Conservation (phyloP, 1,139 yeast genomes). For the Candida freyschussii region DNA sequence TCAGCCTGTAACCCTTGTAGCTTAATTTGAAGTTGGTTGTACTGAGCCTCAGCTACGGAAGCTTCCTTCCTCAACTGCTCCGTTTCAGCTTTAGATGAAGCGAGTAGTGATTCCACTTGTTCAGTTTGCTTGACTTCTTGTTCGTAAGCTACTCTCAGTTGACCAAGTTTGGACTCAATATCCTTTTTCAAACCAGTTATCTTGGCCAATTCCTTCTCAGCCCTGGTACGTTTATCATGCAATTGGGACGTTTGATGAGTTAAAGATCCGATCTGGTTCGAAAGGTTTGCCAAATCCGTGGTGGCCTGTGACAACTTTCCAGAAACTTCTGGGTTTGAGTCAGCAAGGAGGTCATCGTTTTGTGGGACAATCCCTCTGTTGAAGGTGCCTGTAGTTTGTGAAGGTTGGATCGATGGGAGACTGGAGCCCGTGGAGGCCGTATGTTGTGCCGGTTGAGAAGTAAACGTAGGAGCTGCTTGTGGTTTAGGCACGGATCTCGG, state of each 20-base stretch:
- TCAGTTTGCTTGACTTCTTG: slow-evolving; percentile 72
- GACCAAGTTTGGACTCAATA: slow-evolving; percentile 63
- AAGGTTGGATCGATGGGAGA: background rate
- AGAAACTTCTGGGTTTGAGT: slow-evolving; percentile 46
- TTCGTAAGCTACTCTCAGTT: slow-evolving; percentile 68
- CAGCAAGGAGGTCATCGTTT: slow-evolving; percentile 53
- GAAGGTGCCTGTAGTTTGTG: background rate
- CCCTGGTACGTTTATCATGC: slow-evolving; percentile 65
- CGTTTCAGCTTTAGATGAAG: slow-evolving; percentile 60
- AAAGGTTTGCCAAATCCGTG: slow-evolving; percentile 79
- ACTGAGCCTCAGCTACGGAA: slow-evolving; percentile 75
- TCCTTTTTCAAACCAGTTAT: slow-evolving; percentile 63
- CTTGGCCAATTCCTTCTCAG: slow-evolving; percentile 69
- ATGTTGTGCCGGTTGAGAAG: slow-evolving; percentile 10
- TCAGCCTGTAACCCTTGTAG: slow-evolving; percentile 57
- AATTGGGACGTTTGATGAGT: slow-evolving; percentile 68
- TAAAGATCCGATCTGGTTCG: slow-evolving; percentile 78
- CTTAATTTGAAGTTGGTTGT: slow-evolving; percentile 66
- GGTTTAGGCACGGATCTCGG: slow-evolving; percentile 6
- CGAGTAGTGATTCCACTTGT: slow-evolving; percentile 59
- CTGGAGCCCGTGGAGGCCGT: slow-evolving; percentile 8
- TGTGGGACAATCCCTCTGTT: slow-evolving; percentile 9
- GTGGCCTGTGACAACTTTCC: slow-evolving; percentile 74
- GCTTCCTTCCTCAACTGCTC: slow-evolving; percentile 72
- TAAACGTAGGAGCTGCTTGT: slow-evolving; percentile 3